Evolutionary conservation across 2,329 filamentous ascomycete genomes (phyloP), one percentile per base, ranked within the genome.

Genomic region (Trichophyton simii): DNA sequence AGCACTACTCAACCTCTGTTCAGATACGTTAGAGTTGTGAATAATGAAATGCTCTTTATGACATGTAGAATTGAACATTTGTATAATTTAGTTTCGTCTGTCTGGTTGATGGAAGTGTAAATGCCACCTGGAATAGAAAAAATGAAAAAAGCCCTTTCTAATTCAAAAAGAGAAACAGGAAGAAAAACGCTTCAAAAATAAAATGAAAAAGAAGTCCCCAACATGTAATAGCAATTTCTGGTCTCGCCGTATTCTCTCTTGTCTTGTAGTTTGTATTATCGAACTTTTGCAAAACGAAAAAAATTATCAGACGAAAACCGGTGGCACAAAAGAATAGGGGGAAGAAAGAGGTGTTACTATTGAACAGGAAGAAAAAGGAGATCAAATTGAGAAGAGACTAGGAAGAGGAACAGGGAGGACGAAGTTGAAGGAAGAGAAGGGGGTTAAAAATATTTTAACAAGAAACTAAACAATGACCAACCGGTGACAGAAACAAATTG

Each of bases 151-250:
- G 50, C 50, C 52, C 52, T 20, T 31, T 55, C 52, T 55, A 55
- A 55, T 28, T 55, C 52, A 55, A 44, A 55, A 55, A 52, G 9
- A 50, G 15, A 54, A 36, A 36, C n/a, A n/a, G 20, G 4, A 55
- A 54, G 22, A 36, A 36, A 18, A 55, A 38, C 31, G 52, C 52
- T 55, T 11, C 28, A 38, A 55, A 36, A 28, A 20, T 34, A 55
- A 20, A 5, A 28, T 3, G 11, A 38, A 38, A 38, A 13, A 13
- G 9, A 38, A 38, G 34, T 55, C 34, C 52, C 28, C 52, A 55
- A 31, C 52, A 55, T 34, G 52, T 55, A 55, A 36, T 55, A 55
- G 52, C 52, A 55, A 55, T 55, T 55, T 55, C 52, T 55, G 52
- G 28, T 55, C 52, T 55, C 52, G 52, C 52, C 52, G n/a, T 55